phyloP scores from a whole-genome alignment of 257 asterid genomes.

The Rubia yunnanensis region DNA sequence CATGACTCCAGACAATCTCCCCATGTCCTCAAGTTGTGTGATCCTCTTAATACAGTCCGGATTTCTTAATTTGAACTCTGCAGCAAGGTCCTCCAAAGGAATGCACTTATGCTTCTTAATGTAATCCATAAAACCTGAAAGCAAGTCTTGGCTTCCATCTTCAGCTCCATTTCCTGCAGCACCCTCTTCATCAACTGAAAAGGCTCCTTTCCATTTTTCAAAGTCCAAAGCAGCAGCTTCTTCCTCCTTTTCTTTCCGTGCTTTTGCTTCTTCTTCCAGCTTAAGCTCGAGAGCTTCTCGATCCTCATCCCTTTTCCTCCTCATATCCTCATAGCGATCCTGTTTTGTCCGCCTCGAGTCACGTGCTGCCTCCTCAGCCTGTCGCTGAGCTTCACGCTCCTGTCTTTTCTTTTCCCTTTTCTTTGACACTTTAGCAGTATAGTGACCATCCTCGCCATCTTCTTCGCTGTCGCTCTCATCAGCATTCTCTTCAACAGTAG shows the following conservation, averaged over 20 bases:
- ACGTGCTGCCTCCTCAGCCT: conserved; percentile 73
- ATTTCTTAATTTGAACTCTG: conserved; percentile 91
- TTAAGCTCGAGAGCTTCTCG: conserved; percentile 83
- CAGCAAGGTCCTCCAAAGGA: conserved; percentile 95
- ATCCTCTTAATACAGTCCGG: conserved; percentile 97
- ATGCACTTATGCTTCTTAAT: conserved; percentile 93
- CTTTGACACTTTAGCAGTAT: conserved; percentile 52
- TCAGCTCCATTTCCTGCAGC: conserved; percentile 76
- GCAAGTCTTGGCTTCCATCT: conserved; percentile 78
- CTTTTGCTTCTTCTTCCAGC: conserved; percentile 96
- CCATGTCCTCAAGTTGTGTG: conserved; percentile 72
- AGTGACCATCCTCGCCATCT: conserved; percentile 52
- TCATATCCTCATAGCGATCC: conserved; percentile 83
- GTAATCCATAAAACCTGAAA: conserved; percentile 83
- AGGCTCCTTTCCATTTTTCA: conserved; percentile 91
- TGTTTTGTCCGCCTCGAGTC: conserved; percentile 76
- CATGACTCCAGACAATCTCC: conserved; percentile 94
- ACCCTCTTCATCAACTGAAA: conserved; percentile 97
- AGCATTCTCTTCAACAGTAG: conserved; percentile 40
- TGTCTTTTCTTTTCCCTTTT: conserved; percentile 85
- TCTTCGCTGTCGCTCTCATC: conserved; percentile 90
- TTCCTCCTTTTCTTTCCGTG: conserved; percentile 85
- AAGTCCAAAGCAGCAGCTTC: conserved; percentile 88
- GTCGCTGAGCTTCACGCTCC: conserved; percentile 92
- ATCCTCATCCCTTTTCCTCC: conserved; percentile 95